Evolutionary conservation across 73 alveolate species (phyloP), one percentile per base, ranked within the genome.

Genomic region (Paraurostyla sp.): DNA sequence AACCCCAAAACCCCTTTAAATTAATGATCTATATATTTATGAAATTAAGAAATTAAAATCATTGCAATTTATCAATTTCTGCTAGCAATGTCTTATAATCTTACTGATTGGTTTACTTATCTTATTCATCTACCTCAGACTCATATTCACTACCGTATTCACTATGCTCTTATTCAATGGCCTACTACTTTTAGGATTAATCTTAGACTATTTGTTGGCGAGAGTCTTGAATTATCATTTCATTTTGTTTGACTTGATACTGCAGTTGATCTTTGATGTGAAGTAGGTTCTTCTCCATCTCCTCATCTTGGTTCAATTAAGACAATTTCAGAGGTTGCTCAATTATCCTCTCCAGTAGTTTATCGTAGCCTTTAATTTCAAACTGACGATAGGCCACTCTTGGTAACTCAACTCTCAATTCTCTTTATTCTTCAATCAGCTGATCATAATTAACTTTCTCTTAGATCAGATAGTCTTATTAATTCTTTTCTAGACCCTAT

Each of bases 351-450:
- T 75, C 87, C 16, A 75, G 56, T 75, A 75, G 42, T 32, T 75
- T 75, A 48, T 75, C 87, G 48, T 75, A 75, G 18, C 87, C 87
- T 29, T 50, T 43, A 43, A 75, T 49, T 51, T 75, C 87, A 49
- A 75, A 75, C 33, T 75, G 58, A n/a, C 58, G 29, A 35, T 50
- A 49, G 16, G 27, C 48, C 32, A 11, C 29, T 32, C 33, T 75
- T 11, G 69, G 73, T n/a, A 36, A 30, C 3, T 75, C 73, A 16
- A 75, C 57, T 20, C 69, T 40, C 27, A 43, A n/a, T 35, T 48
- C 15, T 49, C 60, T 18, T 25, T 40, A 27, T 48, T 46, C n/a
- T 2, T 75, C 69, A 18, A 38, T 7, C 35, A 69, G n/a, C 16
- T 22, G 7, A 9, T 43, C 52, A 23, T 3, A 27, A 60, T 60